Evolutionary conservation across 305 asterid genomes (phyloP).

Genomic region (Vinca major): DNA sequence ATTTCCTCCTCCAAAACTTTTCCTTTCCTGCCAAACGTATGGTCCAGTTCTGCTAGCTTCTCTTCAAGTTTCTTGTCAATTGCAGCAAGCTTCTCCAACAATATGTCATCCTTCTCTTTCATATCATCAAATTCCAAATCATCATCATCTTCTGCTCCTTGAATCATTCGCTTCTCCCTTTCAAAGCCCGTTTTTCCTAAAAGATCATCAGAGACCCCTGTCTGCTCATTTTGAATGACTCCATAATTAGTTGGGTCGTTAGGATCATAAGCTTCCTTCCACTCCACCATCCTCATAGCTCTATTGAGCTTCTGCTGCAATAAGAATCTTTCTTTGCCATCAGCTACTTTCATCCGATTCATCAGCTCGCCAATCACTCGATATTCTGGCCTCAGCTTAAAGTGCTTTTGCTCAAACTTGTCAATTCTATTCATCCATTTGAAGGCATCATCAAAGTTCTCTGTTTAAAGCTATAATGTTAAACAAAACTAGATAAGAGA

Average conservation of each 20-base stretch:
- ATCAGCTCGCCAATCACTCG: slow-evolving; percentile 81
- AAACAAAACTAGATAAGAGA: not conserved
- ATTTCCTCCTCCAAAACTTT: slow-evolving; percentile 80
- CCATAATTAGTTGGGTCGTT: slow-evolving; percentile 73
- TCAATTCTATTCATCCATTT: slow-evolving; percentile 64
- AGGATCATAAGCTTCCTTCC: slow-evolving; percentile 75
- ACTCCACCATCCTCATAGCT: slow-evolving; percentile 64
- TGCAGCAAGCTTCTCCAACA: slow-evolving; percentile 59
- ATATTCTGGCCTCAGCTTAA: slow-evolving; percentile 58
- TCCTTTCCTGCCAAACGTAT: slow-evolving; percentile 78
- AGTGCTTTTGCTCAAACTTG: slow-evolving; percentile 74
- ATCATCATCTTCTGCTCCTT: slow-evolving; percentile 33
- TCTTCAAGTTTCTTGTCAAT: slow-evolving; percentile 64
- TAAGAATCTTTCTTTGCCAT: slow-evolving; percentile 78
- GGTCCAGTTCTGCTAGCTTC: slow-evolving; percentile 70
- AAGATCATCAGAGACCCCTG: slow-evolving; percentile 40
- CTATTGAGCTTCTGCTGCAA: slow-evolving; percentile 81
- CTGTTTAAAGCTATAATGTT: slow-evolving; percentile 37
- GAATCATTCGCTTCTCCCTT: slow-evolving; percentile 33
- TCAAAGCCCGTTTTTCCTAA: slow-evolving; percentile 41
- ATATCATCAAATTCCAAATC: slow-evolving; percentile 59
- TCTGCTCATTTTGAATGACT: slow-evolving; percentile 42
- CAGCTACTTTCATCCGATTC: slow-evolving; percentile 76
- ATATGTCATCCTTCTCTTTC: slow-evolving; percentile 68
- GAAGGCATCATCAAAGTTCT: slow-evolving; percentile 50